phyloP scores from a whole-genome alignment of 352 stramenopile genomes.

The Pythium pyrilobum region DNA sequence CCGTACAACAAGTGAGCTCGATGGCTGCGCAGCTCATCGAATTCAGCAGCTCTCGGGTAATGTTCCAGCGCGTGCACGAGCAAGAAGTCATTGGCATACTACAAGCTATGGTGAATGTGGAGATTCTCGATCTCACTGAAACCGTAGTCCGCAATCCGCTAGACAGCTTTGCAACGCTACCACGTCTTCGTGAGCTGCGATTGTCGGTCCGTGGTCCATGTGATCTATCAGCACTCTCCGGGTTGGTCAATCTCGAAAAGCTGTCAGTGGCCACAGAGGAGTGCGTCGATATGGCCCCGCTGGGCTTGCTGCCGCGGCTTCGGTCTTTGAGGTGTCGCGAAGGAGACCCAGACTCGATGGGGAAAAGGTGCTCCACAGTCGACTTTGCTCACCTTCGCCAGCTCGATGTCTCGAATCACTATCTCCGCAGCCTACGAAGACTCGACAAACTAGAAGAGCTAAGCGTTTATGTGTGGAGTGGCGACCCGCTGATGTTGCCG shows the following conservation, averaged over 20 bases:
- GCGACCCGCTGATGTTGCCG: slow-evolving; percentile 5
- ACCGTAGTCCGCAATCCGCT: neutral
- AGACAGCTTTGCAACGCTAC: neutral
- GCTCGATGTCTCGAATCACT: slow-evolving; percentile 13
- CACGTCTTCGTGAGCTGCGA: neutral
- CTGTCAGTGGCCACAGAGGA: neutral
- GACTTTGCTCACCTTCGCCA: neutral
- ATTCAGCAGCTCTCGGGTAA: neutral
- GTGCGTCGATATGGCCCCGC: slow-evolving; percentile 3
- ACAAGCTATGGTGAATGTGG: neutral
- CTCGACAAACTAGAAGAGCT: neutral
- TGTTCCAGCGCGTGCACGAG: neutral
- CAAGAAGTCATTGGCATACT: neutral
- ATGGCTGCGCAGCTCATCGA: neutral
- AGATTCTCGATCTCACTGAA: neutral
- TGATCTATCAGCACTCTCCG: neutral
- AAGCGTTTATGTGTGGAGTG: slow-evolving; percentile 13
- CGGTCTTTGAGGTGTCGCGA: slow-evolving; percentile 3
- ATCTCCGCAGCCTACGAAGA: neutral
- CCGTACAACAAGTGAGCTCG: no score
- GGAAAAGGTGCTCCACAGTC: neutral
- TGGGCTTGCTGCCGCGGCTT: neutral
- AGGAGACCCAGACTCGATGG: slow-evolving; percentile 9
- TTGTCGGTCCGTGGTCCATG: neutral
- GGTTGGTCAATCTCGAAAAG: neutral